These are phyloP conservation scores for Isabelozyma pseudorhagii DNA, from an alignment of 805 yeast genomes.

Conservation along the genomic window DNA sequence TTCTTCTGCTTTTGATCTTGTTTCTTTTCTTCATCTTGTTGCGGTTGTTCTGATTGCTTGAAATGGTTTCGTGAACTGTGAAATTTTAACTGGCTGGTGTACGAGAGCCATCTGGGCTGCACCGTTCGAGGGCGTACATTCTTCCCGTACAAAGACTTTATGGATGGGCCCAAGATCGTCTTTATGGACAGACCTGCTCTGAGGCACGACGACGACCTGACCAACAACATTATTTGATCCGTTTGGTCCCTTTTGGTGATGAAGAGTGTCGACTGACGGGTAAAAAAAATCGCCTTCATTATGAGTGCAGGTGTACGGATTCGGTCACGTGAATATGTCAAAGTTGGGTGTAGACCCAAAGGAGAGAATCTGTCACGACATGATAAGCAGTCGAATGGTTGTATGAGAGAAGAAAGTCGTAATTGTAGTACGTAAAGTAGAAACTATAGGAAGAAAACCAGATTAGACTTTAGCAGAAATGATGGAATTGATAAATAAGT, in stretches of 20 bases:
- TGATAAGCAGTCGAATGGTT: too few relatives aligned
- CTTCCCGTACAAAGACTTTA: neutral
- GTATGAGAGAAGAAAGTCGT: too few relatives aligned
- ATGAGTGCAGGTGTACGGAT: neutral
- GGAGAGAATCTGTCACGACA: too few relatives aligned
- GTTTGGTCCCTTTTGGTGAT: neutral
- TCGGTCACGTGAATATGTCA: neutral
- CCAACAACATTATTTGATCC: neutral
- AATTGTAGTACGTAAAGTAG: too few relatives aligned
- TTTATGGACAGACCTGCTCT: neutral
- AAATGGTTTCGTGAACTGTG: neutral
- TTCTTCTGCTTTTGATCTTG: conserved; percentile 7
- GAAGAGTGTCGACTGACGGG: neutral
- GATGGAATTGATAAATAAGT: too few relatives aligned
- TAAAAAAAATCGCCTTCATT: neutral
- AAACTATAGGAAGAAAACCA: too few relatives aligned
- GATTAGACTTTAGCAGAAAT: too few relatives aligned
- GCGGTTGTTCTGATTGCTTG: neutral
- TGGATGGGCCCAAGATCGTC: neutral
- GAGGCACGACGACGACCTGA: neutral
- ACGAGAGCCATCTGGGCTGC: neutral
- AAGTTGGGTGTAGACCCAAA: too few relatives aligned
- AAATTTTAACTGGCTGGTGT: neutral
- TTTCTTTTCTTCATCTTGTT: neutral
- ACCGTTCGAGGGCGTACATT: neutral